Evolutionary conservation across 441 rosid species (phyloP).

Genomic region (Gossypium davidsonii): DNA sequence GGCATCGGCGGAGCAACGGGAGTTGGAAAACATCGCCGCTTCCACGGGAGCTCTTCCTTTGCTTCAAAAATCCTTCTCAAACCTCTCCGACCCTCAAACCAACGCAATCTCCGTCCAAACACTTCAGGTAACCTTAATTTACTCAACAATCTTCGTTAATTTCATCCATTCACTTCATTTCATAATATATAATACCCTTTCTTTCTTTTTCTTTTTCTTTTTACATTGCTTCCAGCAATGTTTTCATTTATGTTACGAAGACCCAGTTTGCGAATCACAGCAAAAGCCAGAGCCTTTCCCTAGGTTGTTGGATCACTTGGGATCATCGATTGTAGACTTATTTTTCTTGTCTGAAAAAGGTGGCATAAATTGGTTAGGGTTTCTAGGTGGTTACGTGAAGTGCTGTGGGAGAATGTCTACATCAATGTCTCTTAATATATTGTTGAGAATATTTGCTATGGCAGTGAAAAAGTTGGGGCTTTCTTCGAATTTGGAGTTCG

Average conservation of each 20-base stretch:
- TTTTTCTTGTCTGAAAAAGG: conserved; percentile 49
- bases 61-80: conserved; percentile 56
- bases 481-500: conserved; percentile 54
- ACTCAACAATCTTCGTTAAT: not conserved
- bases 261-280: conserved; percentile 34
- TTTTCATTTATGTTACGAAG: conserved; percentile 40
- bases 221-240: conserved; percentile 41
- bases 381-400: conserved; percentile 62
- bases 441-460: conserved; percentile 49
- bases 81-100: conserved; percentile 53
- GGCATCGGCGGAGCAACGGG: conserved; percentile 33
- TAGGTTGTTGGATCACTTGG: conserved; percentile 47
- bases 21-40: conserved; percentile 69
- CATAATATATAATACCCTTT: not conserved
- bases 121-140: conserved; percentile 42
- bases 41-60: conserved; percentile 66
- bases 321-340: conserved; percentile 52
- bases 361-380: conserved; percentile 63
- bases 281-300: conserved; percentile 37
- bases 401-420: conserved; percentile 77
- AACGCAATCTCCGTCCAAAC: conserved; percentile 42
- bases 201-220: not conserved
- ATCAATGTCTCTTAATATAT: conserved; percentile 39
- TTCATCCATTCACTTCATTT: not conserved
- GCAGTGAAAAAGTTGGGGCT: conserved; percentile 37